Evolutionary conservation across 495 filamentous ascomycete species (phyloP), one percentile per base, ranked within the genome.

Genomic region (Aspergillus campestris): DNA sequence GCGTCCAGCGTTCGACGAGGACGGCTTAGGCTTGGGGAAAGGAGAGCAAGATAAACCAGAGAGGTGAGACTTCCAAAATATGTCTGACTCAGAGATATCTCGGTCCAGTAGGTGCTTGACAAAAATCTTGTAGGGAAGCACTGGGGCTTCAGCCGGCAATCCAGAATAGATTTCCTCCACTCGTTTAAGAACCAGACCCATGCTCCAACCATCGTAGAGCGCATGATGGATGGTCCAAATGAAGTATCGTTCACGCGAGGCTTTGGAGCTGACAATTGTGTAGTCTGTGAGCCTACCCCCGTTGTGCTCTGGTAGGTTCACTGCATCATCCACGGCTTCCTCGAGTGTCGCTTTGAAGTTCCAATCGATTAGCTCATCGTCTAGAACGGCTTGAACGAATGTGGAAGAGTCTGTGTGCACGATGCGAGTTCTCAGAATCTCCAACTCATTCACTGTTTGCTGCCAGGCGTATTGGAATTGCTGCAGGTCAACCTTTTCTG

Each of bases 161-260:
- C 45, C 41, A 3, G 42, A 50, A 42, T 73, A 75, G 27, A 68
- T 65, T 18, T 72, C 60, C 27, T 81, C 75, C 8, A 83, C 70
- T 45, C 70, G 70, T 14, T 75, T 66, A 37, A 81, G 63, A n/a
- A 84, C 63, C 13, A 78, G 60, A 11, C 72, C 70, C 58, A 83
- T 69, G 11, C 72, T 80, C 78, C 81, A 84, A 7, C 81, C 83
- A 57, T 88, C 84, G 42, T 86, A 87, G 0, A 88, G 57, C 1
- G 80, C 77, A 47, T 89, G 84, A 42, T 87, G 83, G 34, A 81
- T 72, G 2, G 76, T 79, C 64, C 81, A 75, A 0, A 82, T 72
- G 35, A 86, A 78, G 48, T 77, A 65, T 1, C 50, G 49, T 29
- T 47, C 31, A n/a, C 55, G 51, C 5, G 54, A 59, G 6, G 38